phyloP scores from a whole-genome alignment of 208 protist genomes.

The Angomonas desouzai region DNA sequence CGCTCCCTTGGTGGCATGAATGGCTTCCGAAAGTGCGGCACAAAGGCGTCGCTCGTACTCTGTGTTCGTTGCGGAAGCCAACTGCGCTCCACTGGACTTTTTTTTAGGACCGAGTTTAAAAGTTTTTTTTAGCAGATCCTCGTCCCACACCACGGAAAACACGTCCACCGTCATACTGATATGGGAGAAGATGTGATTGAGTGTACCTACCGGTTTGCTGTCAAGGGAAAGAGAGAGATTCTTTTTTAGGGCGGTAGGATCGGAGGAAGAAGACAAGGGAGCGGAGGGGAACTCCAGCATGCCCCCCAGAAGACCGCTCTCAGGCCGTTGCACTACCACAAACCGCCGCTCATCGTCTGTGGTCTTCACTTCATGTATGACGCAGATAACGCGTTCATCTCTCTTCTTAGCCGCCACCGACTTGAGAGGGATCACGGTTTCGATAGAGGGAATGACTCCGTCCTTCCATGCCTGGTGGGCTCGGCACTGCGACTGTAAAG shows the following conservation, averaged over 20 bases:
- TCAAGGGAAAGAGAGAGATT: neutral
- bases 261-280: neutral
- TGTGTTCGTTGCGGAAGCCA: neutral
- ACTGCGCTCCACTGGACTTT: no score
- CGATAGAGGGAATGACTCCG: conserved; percentile 61
- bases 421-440: conserved; percentile 74
- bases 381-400: conserved; percentile 51
- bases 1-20: neutral
- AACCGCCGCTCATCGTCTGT: conserved; percentile 25
- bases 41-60: conserved; percentile 11
- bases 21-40: conserved; percentile 8
- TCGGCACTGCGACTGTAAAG: conserved; percentile 50
- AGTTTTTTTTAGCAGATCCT: neutral
- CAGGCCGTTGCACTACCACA: conserved; percentile 53
- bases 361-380: conserved; percentile 58
- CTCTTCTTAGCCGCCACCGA: conserved; percentile 36
- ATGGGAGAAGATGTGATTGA: conserved; percentile 83
- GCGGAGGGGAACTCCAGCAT: conserved; percentile 80
- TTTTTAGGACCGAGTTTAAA: neutral
- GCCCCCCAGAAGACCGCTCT: conserved; percentile 61
- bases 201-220: conserved; percentile 19
- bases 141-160: conserved; percentile 42
- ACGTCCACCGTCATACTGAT: conserved; percentile 74
- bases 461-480: conserved; percentile 28
- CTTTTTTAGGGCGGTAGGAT: neutral